These are phyloP conservation scores for Leccinum truebloodii DNA, from an alignment of 768 basidiomycete genomes.

Conservation along the genomic window DNA sequence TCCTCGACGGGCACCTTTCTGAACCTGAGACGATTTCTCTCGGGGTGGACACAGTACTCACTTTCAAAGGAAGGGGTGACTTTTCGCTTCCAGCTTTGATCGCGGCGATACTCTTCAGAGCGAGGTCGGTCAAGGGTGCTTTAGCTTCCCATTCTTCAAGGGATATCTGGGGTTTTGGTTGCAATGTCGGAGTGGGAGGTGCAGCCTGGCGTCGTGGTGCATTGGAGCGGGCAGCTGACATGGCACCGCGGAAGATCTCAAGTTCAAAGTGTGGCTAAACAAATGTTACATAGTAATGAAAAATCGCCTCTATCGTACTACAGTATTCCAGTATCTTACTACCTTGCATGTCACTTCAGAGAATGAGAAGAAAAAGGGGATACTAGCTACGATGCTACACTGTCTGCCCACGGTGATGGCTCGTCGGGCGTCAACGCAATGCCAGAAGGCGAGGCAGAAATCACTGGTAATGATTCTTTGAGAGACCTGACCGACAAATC, in stretches of 20 bases:
- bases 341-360: background rate
- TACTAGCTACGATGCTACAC: background rate
- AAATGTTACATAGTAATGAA: background rate
- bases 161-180: slow-evolving; percentile 50
- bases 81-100: slow-evolving; percentile 64
- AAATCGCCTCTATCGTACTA: slow-evolving; percentile 8
- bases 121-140: slow-evolving; percentile 71
- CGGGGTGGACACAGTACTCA: slow-evolving; percentile 33
- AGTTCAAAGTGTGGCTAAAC: slow-evolving; percentile 9
- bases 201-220: slow-evolving; percentile 30
- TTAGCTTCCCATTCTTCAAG: slow-evolving; percentile 93
- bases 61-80: slow-evolving; percentile 73
- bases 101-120: slow-evolving; percentile 61
- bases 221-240: slow-evolving; percentile 25
- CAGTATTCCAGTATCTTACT: slow-evolving; percentile 4
- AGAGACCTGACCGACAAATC: slow-evolving; percentile 5
- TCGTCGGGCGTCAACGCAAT: slow-evolving; percentile 25
- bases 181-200: slow-evolving; percentile 28
- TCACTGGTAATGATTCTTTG: slow-evolving; percentile 12
- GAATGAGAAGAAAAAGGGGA: too few species aligned
- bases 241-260: slow-evolving; percentile 7
- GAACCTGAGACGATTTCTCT: slow-evolving; percentile 33
- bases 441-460: slow-evolving; percentile 12
- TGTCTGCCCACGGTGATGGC: slow-evolving; percentile 34
- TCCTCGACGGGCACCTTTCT: slow-evolving; percentile 45